Base-by-base conservation (phyloP, 805 yeast genomes). In the Wickerhamiella spandovensis region DNA sequence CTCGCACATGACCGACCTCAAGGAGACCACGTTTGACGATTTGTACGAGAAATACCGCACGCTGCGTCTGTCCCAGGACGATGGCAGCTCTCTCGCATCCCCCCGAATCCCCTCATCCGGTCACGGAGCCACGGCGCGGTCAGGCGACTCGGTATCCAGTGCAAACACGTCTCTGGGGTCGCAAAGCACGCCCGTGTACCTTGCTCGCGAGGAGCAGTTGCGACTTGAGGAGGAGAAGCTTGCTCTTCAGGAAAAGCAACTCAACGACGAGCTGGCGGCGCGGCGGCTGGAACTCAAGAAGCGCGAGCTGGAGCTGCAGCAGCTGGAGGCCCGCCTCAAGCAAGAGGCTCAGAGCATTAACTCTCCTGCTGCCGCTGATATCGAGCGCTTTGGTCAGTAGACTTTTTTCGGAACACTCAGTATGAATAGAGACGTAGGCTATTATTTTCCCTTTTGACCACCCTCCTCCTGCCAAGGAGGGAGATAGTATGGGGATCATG, bases 1-100 rank as follows among this genome's bases (percentile, higher is more conserved):
- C 60, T 80, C 92, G 17, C 95, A 87, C 67, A 74, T 88, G 66
- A 81, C 81, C 63, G 96, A 88, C 63, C 78, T 88, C 66, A 86
- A 86, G 68, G 96, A 88, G 60, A 74, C 77, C 61, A 88, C 97
- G 7, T 94, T 84, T 64, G 95, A 87, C 64, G 75, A 81, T 41
- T 70, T 88, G 55, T 88, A 88, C 66, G 97, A 88, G 66, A 81
- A 80, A 63, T 88, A 88, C 68, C 81, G 97, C 74, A 84, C 95
- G 9, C 87, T 81, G 61, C 88, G 89, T 17, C 74, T 84, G 55
- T 79, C 86, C 25, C 51, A 70, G 58, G 65, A 61, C 56, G 35
- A 41, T 22, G 43, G 37, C 44, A 30, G 22, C 20, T 13, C 22
- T 9, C 18, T 28, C 10, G 43, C 24, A 2, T 39, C 43, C 13